phyloP scores from a whole-genome alignment of 805 yeast genomes.

The Blastobotrys muscicola region DNA sequence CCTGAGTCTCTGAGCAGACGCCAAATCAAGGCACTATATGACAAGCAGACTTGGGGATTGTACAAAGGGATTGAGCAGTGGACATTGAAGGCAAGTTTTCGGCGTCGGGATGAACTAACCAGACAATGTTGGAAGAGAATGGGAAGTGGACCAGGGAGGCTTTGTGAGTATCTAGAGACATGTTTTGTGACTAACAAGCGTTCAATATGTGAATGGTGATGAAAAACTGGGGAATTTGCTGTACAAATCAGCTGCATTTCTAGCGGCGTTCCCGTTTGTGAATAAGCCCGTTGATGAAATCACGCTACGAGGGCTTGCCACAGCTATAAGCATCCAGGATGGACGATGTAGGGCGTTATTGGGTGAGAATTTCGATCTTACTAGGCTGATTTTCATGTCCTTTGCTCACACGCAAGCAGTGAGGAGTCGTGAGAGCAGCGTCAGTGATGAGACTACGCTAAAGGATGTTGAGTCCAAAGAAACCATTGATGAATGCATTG shows the following conservation, averaged over 20 bases:
- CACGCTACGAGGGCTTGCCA: slow-evolving; percentile 31
- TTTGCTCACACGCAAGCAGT: slow-evolving; percentile 21
- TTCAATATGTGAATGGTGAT: slow-evolving; percentile 21
- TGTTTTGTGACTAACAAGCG: slow-evolving; percentile 6
- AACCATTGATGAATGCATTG: slow-evolving; percentile 3
- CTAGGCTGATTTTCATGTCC: slow-evolving; percentile 41
- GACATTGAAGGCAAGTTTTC: too few relatives aligned
- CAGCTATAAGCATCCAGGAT: slow-evolving; percentile 38
- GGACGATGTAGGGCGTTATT: slow-evolving; percentile 35
- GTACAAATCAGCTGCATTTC: slow-evolving; percentile 29
- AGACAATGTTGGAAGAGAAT: slow-evolving; percentile 10
- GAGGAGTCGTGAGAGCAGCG: slow-evolving; percentile 9
- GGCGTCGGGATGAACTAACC: neutral
- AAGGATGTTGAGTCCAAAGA: slow-evolving; percentile 7
- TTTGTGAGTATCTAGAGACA: slow-evolving; percentile 6
- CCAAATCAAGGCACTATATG: too few relatives aligned
- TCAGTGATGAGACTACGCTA: slow-evolving; percentile 7
- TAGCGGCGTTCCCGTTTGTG: slow-evolving; percentile 45
- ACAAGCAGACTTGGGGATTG: too few relatives aligned
- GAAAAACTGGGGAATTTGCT: slow-evolving; percentile 24
- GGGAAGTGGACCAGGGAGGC: slow-evolving; percentile 16
- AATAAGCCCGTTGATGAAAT: slow-evolving; percentile 18
- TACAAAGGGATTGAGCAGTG: too few relatives aligned
- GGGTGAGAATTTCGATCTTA: slow-evolving; percentile 31
- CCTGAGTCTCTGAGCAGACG: too few relatives aligned